A percentile compares a stretch with the other conserved stretches of the same genome.
Conservation (phyloP, 139 green algal genomes). For the Tetradesmus obliquus region DNA sequence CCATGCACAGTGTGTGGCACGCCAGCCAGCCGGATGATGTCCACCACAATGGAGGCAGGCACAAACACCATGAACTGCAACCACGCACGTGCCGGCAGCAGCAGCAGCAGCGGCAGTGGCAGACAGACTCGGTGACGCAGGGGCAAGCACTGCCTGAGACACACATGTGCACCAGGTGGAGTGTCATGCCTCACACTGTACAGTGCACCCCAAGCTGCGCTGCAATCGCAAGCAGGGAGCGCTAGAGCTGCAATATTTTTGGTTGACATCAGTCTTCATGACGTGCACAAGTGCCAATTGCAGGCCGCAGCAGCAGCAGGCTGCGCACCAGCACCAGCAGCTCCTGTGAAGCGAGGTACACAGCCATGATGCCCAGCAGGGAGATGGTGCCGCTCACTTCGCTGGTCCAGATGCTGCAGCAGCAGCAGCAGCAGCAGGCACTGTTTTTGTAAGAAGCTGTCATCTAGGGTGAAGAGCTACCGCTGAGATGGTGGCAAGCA, state of each 20-base stretch:
- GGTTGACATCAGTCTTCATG: no score
- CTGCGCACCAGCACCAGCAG: conserved; percentile 39
- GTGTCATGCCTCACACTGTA: no score
- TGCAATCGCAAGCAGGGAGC: no score
- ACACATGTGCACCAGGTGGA: no score
- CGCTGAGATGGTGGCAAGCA: no score
- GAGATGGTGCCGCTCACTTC: conserved; percentile 24
- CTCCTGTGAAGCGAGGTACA: conserved; percentile 39
- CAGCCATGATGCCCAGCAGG: conserved; percentile 34
- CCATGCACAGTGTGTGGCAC: not conserved
- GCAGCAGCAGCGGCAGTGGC: not conserved
- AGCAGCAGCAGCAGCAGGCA: not conserved
- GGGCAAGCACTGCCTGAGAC: no score
- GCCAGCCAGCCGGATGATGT: conserved; percentile 30
- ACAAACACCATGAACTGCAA: conserved; percentile 40
- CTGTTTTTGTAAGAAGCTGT: no score
- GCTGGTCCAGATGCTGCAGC: conserved; percentile 36
- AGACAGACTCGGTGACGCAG: not conserved
- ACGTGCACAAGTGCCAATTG: no score
- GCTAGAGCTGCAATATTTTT: no score
- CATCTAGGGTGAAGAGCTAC: no score
- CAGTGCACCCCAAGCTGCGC: no score
- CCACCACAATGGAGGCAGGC: conserved; percentile 1
- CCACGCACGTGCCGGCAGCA: no score
- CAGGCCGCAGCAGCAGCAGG: not conserved